Base-by-base conservation (phyloP, 1,284 basidiomycete species). In the Cutaneotrichosporon dermatis region DNA sequence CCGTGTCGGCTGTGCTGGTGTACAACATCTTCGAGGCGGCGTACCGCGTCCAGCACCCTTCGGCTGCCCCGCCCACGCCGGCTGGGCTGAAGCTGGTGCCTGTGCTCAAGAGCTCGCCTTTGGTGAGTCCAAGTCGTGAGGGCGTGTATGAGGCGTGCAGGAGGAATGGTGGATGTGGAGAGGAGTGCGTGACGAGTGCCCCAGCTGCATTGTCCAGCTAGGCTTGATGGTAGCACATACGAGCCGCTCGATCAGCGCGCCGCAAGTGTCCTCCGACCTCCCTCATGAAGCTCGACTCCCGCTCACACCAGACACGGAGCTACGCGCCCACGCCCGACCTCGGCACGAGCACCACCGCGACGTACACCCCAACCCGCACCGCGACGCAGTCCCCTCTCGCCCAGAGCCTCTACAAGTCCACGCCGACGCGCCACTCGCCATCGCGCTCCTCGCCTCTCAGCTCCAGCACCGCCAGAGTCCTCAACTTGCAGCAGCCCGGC, bases 1-100 rank as follows among this genome's bases (percentile, higher is more conserved):
- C 66, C 12, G 33, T 73, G 13, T 57, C 58, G 2, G 33, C 54
- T 4, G 43, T 70, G n/a, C 58, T 70, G 1, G 13, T 68, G 6
- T 69, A 55, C 58, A 75, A 75, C 59, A 63, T 69, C 15, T 43
- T 68, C 41, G 71, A 76, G 61, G 67, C 70, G 1, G 58, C 54
- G 7, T 66, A 69, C 41, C 67, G 65, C 33, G 55, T 74, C n/a
- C 59, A 69, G 36, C 67, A 66, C 49, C 70, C 66, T 3, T 57
- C 62, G 15, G 53, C 61, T 33, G 33, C 44, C 33, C 54, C 85
- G 12, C 49, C 53, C 1, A 57, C 57, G 12, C 57, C 58, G 2
- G 40, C 42, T 10, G 59, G 61, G 6, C 50, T 57, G 34, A 45
- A 50, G 58, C 50, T 61, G 36, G 62, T 63, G 16, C 63, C 68